These are phyloP conservation scores for Cytospora piceae DNA, from an alignment of 2,329 filamentous ascomycete genomes.

Conservation along the genomic window DNA sequence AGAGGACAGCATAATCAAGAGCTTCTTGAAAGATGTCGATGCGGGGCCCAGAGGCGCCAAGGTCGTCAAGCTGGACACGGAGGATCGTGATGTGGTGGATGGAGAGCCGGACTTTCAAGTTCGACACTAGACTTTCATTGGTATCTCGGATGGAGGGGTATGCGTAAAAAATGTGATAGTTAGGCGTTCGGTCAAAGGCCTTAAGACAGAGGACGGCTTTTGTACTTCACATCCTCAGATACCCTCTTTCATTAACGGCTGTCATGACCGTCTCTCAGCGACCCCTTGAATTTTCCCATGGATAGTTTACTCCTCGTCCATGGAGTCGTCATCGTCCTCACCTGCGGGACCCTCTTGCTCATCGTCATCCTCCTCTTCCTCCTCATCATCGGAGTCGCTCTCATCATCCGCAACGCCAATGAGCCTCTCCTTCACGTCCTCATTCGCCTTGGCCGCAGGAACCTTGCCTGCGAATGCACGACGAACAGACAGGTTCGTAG, in stretches of 20 bases:
- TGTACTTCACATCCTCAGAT: slow-evolving; percentile 9
- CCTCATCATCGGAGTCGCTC: slow-evolving; percentile 67
- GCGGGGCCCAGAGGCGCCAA: slow-evolving; percentile 72
- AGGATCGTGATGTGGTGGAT: slow-evolving; percentile 65
- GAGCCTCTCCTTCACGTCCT: slow-evolving; percentile 73
- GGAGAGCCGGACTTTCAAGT: slow-evolving; percentile 71
- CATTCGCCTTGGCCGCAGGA: slow-evolving; percentile 57
- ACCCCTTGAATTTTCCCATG: background rate
- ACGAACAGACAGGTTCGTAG: slow-evolving; percentile 87
- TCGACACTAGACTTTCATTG: slow-evolving; percentile 39
- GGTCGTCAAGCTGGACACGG: slow-evolving; percentile 75
- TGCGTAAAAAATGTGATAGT: background rate
- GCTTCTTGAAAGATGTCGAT: slow-evolving; percentile 75
- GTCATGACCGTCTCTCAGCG: background rate
- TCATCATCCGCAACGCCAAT: slow-evolving; percentile 73
- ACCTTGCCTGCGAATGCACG: slow-evolving; percentile 79
- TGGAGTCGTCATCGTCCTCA: slow-evolving; percentile 51
- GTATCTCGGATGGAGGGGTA: background rate
- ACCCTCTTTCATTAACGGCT: slow-evolving; percentile 3
- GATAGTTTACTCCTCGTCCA: slow-evolving; percentile 58
- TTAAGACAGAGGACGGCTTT: slow-evolving; percentile 6
- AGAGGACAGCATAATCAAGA: slow-evolving; percentile 62
- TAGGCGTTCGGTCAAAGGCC: slow-evolving; percentile 13
- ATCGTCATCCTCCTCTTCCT: slow-evolving; percentile 54
- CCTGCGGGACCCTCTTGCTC: slow-evolving; percentile 42